phyloP scores from a whole-genome alignment of 345 rosid species.

The Orychophragmus violaceus region DNA sequence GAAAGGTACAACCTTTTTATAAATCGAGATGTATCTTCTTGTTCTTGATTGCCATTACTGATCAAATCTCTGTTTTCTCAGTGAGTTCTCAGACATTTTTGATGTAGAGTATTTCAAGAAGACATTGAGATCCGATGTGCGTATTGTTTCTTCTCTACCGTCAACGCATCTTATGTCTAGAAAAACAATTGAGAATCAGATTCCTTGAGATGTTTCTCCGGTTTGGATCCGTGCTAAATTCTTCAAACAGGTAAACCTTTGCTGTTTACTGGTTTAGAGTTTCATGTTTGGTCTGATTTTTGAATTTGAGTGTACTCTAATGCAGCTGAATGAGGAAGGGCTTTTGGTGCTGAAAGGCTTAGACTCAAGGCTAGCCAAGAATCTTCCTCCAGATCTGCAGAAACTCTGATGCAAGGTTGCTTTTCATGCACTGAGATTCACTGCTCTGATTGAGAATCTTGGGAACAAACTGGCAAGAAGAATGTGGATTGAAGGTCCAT shows the following conservation, averaged over 20 bases:
- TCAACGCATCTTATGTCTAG: slow-evolving; percentile 57
- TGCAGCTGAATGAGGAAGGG: slow-evolving; percentile 59
- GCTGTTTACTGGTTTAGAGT: not conserved
- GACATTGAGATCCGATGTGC: slow-evolving; percentile 50
- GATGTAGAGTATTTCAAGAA: slow-evolving; percentile 63
- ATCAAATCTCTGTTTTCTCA: slow-evolving; percentile 19
- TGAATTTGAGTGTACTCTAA: not conserved
- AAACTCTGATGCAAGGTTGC: slow-evolving; percentile 82
- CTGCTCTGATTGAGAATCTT: slow-evolving; percentile 48
- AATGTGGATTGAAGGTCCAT: slow-evolving; percentile 83
- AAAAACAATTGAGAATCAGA: slow-evolving; percentile 45
- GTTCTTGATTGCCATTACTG: not conserved
- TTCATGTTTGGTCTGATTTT: not conserved
- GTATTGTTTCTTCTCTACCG: slow-evolving; percentile 64
- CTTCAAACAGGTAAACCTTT: slow-evolving; percentile 40
- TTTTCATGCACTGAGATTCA: slow-evolving; percentile 62
- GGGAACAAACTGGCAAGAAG: slow-evolving; percentile 61
- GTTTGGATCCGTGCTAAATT: slow-evolving; percentile 60
- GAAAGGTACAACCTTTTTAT: slow-evolving; percentile 55
- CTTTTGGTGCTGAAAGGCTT: slow-evolving; percentile 56
- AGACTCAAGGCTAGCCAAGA: slow-evolving; percentile 65
- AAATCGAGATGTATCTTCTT: not conserved
- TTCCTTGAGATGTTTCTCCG: slow-evolving; percentile 54
- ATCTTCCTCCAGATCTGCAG: slow-evolving; percentile 65
- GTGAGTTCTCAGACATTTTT: slow-evolving; percentile 59